phyloP scores from a whole-genome alignment of 257 asterid species.

The Ligustrum vulgare region DNA sequence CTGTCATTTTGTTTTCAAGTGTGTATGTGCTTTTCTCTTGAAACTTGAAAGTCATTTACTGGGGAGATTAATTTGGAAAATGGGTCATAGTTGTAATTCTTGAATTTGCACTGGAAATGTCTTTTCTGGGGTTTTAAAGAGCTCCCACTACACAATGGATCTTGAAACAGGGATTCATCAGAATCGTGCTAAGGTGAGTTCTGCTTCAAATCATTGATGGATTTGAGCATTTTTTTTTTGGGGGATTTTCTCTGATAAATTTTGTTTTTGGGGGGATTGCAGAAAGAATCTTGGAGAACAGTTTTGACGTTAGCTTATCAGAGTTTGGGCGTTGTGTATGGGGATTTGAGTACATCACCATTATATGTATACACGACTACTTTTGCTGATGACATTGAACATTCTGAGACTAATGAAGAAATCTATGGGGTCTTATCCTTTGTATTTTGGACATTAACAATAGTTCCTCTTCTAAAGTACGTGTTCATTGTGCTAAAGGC shows the following conservation, averaged over 20 bases:
- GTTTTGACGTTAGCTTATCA: conserved; percentile 77
- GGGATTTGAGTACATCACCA: conserved; percentile 91
- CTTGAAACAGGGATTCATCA: conserved; percentile 56
- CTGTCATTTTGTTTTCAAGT: neutral
- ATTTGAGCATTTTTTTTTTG: neutral
- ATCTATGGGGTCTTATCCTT: conserved; percentile 86
- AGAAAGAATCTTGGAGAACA: conserved; percentile 80
- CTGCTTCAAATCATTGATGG: neutral
- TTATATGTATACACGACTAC: conserved; percentile 82
- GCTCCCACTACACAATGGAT: conserved; percentile 56
- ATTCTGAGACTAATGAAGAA: conserved; percentile 81
- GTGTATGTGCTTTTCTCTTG: conserved; percentile 19
- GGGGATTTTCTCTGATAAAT: neutral
- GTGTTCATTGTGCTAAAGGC: conserved; percentile 85
- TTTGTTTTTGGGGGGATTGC: conserved; percentile 28
- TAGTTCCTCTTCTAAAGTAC: conserved; percentile 79
- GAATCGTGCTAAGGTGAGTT: conserved; percentile 60
- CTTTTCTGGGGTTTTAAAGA: conserved; percentile 41
- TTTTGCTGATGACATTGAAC: conserved; percentile 78
- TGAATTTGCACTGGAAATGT: conserved; percentile 43
- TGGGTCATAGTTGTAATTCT: conserved; percentile 33
- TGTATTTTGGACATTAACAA: conserved; percentile 83
- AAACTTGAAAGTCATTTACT: conserved; percentile 26
- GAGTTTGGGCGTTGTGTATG: conserved; percentile 90
- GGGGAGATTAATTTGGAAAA: conserved; percentile 33